Evolutionary conservation across 441 rosid genomes (phyloP).

Genomic region (Manihot esculenta): DNA sequence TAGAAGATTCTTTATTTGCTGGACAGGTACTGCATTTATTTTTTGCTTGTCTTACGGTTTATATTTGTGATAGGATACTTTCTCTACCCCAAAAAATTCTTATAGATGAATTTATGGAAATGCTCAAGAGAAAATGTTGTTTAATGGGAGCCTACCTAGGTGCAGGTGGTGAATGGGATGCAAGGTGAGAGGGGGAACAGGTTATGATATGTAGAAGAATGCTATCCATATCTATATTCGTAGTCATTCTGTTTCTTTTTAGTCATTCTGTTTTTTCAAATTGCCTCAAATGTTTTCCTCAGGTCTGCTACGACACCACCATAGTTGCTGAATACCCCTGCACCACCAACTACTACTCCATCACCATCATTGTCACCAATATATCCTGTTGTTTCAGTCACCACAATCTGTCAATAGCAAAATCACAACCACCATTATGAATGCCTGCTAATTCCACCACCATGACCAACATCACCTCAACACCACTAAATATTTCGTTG

Average conservation of each 20-base stretch:
- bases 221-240: not conserved
- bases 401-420: no score
- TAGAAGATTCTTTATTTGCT: constrained; percentile 86
- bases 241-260: not conserved
- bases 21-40: constrained; percentile 62
- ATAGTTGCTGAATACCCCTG: not conserved
- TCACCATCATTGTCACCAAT: not conserved
- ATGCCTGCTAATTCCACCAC: no score
- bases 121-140: not conserved
- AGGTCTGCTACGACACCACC: not conserved
- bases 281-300: not conserved
- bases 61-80: not conserved
- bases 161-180: no score
- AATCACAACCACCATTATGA: no score
- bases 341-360: not conserved
- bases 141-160: no score
- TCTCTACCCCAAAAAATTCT: not conserved
- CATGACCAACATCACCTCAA: no score
- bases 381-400: no score
- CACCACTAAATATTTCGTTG: no score
- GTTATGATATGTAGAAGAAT: not conserved
- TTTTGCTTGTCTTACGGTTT: constrained; percentile 16
- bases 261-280: not conserved
- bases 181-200: not conserved
- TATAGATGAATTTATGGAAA: not conserved